Evolutionary conservation across 2,329 filamentous ascomycete species (phyloP), one percentile per base, ranked within the genome.

Genomic region (Alternaria alternata): DNA sequence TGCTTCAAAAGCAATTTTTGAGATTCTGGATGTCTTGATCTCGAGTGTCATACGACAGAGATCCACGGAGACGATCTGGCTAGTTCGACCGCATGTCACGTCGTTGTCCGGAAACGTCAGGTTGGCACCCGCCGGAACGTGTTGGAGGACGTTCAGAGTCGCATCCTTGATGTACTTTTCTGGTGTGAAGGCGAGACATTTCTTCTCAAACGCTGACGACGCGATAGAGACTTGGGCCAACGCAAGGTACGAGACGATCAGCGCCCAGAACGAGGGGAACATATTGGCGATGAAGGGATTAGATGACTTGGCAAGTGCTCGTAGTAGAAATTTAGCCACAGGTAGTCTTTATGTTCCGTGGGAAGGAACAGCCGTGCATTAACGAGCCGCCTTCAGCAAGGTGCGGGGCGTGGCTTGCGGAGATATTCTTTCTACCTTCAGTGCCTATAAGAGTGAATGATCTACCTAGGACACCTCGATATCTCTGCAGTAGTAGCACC

Each of bases 31-130:
- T 0, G 81, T 83, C 5, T 72, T 65, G 14, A 83, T 78, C 9
- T 73, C 75, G 53, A 84, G 74, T 3, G 78, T 75, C 22, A 83
- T 68, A 8, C 81, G 79, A 59, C 82, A 84, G 5, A 82, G 28
- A 52, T 80, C 76, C 1, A 67, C 70, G 2, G 75, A 62, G 7
- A 82, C 77, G 1, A 65, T 30, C 58, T 82, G 81, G 18, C 54
- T 75, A 1, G 70, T 56, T 38, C 69, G 71, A 16, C 54, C 64
- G 52, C 81, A 83, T 18, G 71, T 76, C 24, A 74, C 62, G 5
- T 75, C 71, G 44, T 80, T 79, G 63, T 81, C 76, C 14, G 73
- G 65, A 36, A 82, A 70, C 2, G 70, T 71, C 16, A 82, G 53
- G 24, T 78, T 82, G 0, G 78, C 81, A 11, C 75, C 74, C 5